A percentile compares a stretch with the other conserved stretches of the same genome.
Conservation (phyloP, 768 basidiomycete species). For the Favolaschia claudopus region DNA sequence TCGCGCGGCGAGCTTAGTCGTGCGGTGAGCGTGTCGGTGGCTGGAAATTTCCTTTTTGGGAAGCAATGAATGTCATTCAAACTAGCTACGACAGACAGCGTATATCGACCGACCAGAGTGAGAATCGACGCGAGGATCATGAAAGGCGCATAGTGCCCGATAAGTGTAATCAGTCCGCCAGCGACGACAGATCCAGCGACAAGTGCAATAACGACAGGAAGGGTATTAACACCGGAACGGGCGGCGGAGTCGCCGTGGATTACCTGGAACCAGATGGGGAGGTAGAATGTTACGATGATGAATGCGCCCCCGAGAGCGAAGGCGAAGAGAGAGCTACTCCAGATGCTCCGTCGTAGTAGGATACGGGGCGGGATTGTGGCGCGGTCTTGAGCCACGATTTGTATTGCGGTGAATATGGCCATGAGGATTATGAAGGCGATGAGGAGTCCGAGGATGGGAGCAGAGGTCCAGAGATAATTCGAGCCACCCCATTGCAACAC, state of each 20-base stretch:
- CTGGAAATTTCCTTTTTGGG: no score
- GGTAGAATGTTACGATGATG: neutral
- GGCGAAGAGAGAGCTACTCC: neutral
- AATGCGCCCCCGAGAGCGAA: neutral
- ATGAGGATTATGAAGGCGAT: neutral
- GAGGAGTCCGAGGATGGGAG: slow-evolving; percentile 2
- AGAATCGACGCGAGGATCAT: neutral
- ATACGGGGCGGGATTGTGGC: slow-evolving; percentile 4
- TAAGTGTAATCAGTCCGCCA: neutral
- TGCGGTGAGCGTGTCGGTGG: no score
- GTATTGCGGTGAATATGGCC: neutral
- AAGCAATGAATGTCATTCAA: no score
- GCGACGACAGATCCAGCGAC: neutral
- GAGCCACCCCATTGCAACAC: slow-evolving; percentile 12
- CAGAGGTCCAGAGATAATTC: slow-evolving; percentile 12
- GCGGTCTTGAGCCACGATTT: neutral
- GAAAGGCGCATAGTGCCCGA: neutral
- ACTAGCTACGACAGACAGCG: no score
- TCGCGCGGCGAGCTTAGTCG: no score
- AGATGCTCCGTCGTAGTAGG: neutral
- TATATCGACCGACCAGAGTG: neutral
- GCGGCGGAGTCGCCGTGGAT: neutral
- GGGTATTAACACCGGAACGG: neutral
- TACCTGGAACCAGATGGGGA: neutral
- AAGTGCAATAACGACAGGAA: neutral